phyloP scores from a whole-genome alignment of 768 basidiomycete species.

The Suillus decipiens region DNA sequence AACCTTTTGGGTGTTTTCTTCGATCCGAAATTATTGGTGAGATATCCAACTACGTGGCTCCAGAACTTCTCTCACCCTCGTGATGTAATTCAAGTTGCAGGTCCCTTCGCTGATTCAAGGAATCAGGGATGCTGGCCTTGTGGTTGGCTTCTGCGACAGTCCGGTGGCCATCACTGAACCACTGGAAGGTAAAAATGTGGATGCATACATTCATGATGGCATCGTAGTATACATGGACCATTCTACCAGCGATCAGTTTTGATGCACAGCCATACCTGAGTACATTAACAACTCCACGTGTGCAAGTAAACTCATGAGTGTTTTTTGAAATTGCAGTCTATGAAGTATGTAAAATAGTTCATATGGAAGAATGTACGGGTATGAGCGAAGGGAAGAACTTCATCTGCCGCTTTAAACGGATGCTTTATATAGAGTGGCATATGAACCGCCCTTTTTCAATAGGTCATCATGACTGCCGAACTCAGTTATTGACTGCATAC shows the following conservation, averaged over 20 bases:
- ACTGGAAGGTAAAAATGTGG: conserved; percentile 53
- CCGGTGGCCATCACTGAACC: conserved; percentile 41
- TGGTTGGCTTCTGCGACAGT: conserved; percentile 83
- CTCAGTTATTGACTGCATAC: conserved; percentile 64
- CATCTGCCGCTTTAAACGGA: conserved; percentile 47
- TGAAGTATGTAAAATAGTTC: conserved; percentile 24
- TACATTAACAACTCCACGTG: conserved; percentile 20
- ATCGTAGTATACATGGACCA: conserved; percentile 69
- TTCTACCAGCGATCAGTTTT: conserved; percentile 47
- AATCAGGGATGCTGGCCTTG: conserved; percentile 84
- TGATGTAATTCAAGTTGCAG: conserved; percentile 53
- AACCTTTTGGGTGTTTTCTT: conserved; percentile 92
- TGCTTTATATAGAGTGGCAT: conserved; percentile 69
- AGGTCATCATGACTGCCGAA: conserved; percentile 76
- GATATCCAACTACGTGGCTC: conserved; percentile 25
- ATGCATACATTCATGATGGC: conserved; percentile 68
- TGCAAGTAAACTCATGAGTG: conserved; percentile 21
- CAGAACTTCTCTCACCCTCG: conserved; percentile 15
- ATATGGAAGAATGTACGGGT: conserved; percentile 10
- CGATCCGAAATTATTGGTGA: conserved; percentile 83
- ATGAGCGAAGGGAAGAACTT: not conserved
- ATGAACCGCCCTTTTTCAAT: conserved; percentile 57
- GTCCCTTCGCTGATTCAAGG: conserved; percentile 90
- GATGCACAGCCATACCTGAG: conserved; percentile 24
- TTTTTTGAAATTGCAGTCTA: conserved; percentile 14